Evolutionary conservation across 192 early-diverging fungal species (phyloP), one percentile per base, ranked within the genome.

Genomic region (Umbelopsis sp.): DNA sequence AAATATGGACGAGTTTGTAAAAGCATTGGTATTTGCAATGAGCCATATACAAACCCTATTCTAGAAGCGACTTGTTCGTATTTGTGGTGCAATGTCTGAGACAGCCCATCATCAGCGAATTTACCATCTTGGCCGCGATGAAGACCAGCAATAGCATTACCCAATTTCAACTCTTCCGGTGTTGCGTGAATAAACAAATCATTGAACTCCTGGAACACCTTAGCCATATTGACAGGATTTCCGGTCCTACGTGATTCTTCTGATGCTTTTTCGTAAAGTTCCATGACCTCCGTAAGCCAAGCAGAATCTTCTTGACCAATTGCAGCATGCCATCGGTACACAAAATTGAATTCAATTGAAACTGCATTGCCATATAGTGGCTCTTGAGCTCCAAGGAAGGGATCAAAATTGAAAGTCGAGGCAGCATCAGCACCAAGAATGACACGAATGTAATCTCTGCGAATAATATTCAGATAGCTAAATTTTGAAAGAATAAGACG

Each of bases 241-340:
- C 65, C 46, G 6, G 65, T 49, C 20, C n/a, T 2, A 22, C n/a
- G 27, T 46, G 52, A 22, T 23, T 45, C 20, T 21, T 69, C 66
- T 27, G 23, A 41, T 47, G 35, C 64, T 44, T 69, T 71, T n/a
- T 69, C 46, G 46, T 46, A 66, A 37, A 75, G 50, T 23, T 23
- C 21, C 68, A 80, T 77, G 20, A 71, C 67, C 20, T 83, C 27
- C 25, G 35, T 25, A 2, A 84, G 30, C 82, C 78, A 84, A 3
- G 70, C 23, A 0, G 49, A 51, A 23, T 84, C 82, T 20, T 77
- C 33, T 67, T 79, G 52, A 22, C 82, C 73, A 50, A 84, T 71
- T 15, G 78, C 82, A n/a, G 66, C 66, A 47, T 84, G 82, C 82
- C 82, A 84, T 44, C 81, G 74, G 37, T 84, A 84, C 20, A 84